A percentile compares a stretch with the other conserved stretches of the same genome.
Evolutionary conservation across 768 basidiomycete genomes (phyloP).

Genomic region (Boletus sensibilis): DNA sequence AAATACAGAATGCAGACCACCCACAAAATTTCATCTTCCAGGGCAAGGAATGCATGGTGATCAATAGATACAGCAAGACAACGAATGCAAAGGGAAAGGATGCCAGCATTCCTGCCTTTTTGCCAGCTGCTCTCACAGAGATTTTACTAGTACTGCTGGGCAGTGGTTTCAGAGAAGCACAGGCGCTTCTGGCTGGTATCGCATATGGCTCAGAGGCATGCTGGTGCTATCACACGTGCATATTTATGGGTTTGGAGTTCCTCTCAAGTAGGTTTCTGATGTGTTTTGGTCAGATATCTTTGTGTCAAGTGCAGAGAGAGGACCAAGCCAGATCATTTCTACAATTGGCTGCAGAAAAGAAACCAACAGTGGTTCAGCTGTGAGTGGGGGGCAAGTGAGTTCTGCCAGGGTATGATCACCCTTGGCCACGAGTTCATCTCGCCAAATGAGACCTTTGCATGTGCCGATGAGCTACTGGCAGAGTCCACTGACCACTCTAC

Average conservation of each 20-base stretch:
- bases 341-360: too few relatives aligned
- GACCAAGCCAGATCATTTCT: not conserved
- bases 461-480: not conserved
- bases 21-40: constrained; percentile 5
- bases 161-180: constrained; percentile 2
- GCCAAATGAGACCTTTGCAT: not conserved
- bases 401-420: constrained; percentile 8
- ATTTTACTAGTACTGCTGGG: not conserved
- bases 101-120: not conserved
- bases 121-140: not conserved
- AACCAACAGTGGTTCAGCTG: not conserved
- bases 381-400: not conserved
- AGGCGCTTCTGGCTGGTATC: constrained; percentile 2
- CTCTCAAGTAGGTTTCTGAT: too few relatives aligned
- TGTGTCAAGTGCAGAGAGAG: not conserved
- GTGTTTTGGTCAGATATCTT: not conserved
- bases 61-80: constrained; percentile 10
- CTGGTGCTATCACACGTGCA: not conserved
- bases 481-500: constrained; percentile 6
- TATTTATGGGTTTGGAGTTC: too few relatives aligned
- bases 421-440: constrained; percentile 4
- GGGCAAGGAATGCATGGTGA: not conserved
- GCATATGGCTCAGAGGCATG: not conserved
- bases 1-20: not conserved
- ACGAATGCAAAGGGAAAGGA: not conserved